A percentile compares a stretch with the other conserved stretches of the same genome.
These are phyloP conservation scores for Tulasnella sp. DNA, from an alignment of 768 basidiomycete species.

Conservation along the genomic window DNA sequence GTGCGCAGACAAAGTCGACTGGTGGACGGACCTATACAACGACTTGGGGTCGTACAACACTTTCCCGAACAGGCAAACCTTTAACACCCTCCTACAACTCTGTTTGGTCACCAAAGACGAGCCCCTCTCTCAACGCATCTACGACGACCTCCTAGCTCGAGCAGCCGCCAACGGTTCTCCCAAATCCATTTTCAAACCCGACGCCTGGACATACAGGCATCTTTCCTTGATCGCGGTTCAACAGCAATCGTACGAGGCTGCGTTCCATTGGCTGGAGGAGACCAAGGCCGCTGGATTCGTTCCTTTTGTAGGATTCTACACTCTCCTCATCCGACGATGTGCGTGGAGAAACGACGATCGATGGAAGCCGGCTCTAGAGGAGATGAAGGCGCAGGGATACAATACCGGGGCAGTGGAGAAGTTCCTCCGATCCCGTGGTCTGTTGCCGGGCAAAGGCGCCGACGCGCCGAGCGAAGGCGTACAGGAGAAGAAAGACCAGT, in stretches of 20 bases:
- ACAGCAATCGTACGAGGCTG: slow-evolving; percentile 72
- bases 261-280: slow-evolving; percentile 84
- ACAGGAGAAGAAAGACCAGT: not conserved
- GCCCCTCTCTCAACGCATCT: not conserved
- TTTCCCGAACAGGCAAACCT: slow-evolving; percentile 56
- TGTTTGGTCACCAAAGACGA: slow-evolving; percentile 42
- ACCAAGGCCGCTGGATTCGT: slow-evolving; percentile 63
- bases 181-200: not conserved
- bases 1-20: slow-evolving; percentile 60
- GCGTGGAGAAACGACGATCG: slow-evolving; percentile 54
- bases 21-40: slow-evolving; percentile 74
- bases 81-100: slow-evolving; percentile 62
- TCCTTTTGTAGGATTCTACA: slow-evolving; percentile 57
- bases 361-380: slow-evolving; percentile 59
- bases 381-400: slow-evolving; percentile 65
- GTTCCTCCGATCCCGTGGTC: not conserved
- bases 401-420: not conserved
- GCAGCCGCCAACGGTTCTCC: not conserved
- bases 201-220: not conserved
- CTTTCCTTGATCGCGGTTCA: slow-evolving; percentile 34
- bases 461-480: not conserved
- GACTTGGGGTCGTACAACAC: slow-evolving; percentile 53
- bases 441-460: not conserved
- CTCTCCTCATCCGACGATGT: slow-evolving; percentile 57
- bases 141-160: not conserved